Conservation (phyloP, 805 yeast species). For the Ogataea ganodermae region DNA sequence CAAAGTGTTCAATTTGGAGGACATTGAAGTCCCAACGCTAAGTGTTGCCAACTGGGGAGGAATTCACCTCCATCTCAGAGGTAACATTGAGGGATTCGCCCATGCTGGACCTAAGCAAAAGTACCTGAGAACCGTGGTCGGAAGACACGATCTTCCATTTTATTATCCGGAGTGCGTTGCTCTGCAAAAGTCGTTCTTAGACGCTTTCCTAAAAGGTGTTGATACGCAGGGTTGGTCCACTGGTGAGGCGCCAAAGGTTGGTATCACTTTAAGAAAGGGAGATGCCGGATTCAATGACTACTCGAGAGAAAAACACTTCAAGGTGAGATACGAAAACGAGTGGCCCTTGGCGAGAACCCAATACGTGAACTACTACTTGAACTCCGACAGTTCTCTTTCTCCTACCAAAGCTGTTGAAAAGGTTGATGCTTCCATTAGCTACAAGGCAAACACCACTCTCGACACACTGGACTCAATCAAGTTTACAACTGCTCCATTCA, state of each 20-base stretch:
- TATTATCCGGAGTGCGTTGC: conserved; percentile 12
- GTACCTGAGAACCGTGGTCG: conserved; percentile 13
- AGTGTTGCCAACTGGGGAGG: conserved; percentile 19
- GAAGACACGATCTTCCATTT: conserved; percentile 16
- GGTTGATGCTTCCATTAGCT: conserved; percentile 1
- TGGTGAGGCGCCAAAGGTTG: conserved; percentile 12
- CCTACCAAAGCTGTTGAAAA: not conserved
- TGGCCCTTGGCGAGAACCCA: conserved; percentile 12
- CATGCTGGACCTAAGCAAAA: conserved; percentile 10
- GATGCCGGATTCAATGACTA: conserved; percentile 10
- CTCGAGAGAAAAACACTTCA: conserved; percentile 3
- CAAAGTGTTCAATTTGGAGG: conserved; percentile 9
- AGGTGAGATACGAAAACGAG: conserved; percentile 13
- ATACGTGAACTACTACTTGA: conserved; percentile 8
- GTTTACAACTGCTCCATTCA: conserved; percentile 6
- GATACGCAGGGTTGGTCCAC: conserved; percentile 10
- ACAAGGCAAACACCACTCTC: conserved; percentile 9
- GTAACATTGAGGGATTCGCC: conserved; percentile 12
- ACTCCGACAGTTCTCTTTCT: conserved; percentile 2
- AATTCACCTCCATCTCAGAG: conserved; percentile 14
- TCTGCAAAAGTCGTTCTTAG: conserved; percentile 12
- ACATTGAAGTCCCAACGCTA: conserved; percentile 14
- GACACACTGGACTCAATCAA: conserved; percentile 7
- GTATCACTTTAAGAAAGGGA: conserved; percentile 11
- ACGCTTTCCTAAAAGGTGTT: conserved; percentile 9